Conservation (phyloP, 2,329 filamentous ascomycete species). For the Saccharata proteae region DNA sequence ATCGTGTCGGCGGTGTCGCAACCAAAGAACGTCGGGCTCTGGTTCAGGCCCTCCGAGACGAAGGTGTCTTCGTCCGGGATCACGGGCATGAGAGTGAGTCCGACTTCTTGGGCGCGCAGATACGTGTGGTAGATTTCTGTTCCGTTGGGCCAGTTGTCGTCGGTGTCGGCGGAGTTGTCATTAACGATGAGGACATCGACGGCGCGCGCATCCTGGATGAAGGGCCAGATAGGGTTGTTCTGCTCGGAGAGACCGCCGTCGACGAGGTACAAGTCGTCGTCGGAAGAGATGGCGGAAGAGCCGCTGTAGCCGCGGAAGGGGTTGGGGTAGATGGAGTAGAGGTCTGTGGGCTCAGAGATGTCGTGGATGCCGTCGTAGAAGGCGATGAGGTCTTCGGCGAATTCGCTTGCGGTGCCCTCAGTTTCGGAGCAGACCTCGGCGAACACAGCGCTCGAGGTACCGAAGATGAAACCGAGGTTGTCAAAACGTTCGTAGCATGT, state of each 20-base stretch:
- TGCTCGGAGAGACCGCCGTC: conserved; percentile 40
- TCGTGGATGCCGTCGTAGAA: conserved; percentile 14
- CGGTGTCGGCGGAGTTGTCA: conserved; percentile 52
- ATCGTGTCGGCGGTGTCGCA: conserved; percentile 28
- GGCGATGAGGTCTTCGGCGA: conserved; percentile 5
- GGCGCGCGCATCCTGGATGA: conserved; percentile 37
- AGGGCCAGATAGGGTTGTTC: conserved; percentile 41
- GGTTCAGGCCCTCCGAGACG: conserved; percentile 46
- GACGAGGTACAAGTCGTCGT: conserved; percentile 32
- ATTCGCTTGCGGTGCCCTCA: conserved; percentile 2
- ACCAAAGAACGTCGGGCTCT: conserved; percentile 48
- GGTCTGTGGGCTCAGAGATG: conserved; percentile 21
- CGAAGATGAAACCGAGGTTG: conserved; percentile 36
- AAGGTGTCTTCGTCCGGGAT: conserved; percentile 47
- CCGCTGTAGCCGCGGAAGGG: conserved; percentile 42
- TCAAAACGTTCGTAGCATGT: conserved; percentile 36
- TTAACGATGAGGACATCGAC: conserved; percentile 54
- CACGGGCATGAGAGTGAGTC: conserved; percentile 43
- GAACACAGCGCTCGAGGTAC: conserved; percentile 33
- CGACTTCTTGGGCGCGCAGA: conserved; percentile 37
- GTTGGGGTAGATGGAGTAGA: conserved; percentile 48
- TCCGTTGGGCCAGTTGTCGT: conserved; percentile 48
- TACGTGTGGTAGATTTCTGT: conserved; percentile 47
- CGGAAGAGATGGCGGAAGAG: conserved; percentile 17
- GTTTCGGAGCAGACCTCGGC: conserved; percentile 17